Evolutionary conservation across 192 early-diverging fungal species (phyloP), one percentile per base, ranked within the genome.

Genomic region (Funneliformis mosseae): DNA sequence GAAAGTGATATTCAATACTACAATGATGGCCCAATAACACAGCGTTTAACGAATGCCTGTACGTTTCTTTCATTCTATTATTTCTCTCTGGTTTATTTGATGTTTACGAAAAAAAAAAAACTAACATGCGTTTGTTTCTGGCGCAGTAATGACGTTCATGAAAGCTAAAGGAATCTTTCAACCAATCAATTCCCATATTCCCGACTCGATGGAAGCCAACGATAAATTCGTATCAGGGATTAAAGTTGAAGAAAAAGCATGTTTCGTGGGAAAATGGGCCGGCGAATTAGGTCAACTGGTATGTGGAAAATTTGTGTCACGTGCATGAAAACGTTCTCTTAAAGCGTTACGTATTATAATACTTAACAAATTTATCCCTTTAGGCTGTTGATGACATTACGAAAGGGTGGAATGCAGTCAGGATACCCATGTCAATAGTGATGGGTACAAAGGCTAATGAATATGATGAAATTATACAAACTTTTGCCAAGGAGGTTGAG

Each of bases 211-310:
- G 41, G 33, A 25, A 48, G 21, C 28, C 18, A 70, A 43, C 33
- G 48, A 69, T 21, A 46, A 79, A 70, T 70, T 61, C 39, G 39
- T 8, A 11, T 28, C 27, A 46, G 62, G 38, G 3, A 77, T 45
- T n/a, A 60, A 64, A 66, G 11, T 62, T 12, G 23, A 64, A 77
- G 39, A 61, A 66, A 64, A 41, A 9, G 5, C 59, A 27, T 45
- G 76, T 70, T 55, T 46, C 33, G 12, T 79, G 39, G 78, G 78
- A 18, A 69, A 79, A 42, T 79, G 78, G 78, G 67, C 46, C 23
- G 67, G 78, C 42, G 41, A 70, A 60, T 28, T 79, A 60, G 78
- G 78, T 23, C 33, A 79, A 70, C 21, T 79, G 18, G 76, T 77
- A 77, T 43, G 75, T 45, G 7, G 10, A 38, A 50, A 50, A 50